These are phyloP conservation scores for Aplosporella prunicola DNA, from an alignment of 2,329 filamentous ascomycete species.

Conservation along the genomic window DNA sequence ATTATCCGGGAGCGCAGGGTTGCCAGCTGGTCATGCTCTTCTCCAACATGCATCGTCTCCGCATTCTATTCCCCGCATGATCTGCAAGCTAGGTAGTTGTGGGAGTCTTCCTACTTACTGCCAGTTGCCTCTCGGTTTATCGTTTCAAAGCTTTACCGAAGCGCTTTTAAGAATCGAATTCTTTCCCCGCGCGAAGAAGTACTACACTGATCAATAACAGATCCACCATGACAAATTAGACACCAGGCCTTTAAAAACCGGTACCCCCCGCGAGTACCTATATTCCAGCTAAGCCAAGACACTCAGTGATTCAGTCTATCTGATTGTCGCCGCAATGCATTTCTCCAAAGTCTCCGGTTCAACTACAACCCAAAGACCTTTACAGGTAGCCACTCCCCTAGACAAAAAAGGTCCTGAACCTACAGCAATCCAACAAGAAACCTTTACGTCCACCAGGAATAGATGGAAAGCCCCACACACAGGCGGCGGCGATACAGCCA, in stretches of 20 bases:
- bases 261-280: neutral
- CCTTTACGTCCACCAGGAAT: neutral
- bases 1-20: no score
- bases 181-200: neutral
- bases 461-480: conserved; percentile 19
- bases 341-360: neutral
- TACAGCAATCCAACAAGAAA: neutral
- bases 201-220: neutral
- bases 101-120: no score
- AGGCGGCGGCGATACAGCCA: conserved; percentile 40
- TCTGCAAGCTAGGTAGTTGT: no score
- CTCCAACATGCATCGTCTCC: no score
- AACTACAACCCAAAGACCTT: neutral
- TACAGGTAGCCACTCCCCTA: neutral
- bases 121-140: neutral
- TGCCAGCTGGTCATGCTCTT: no score
- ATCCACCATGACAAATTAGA: no score
- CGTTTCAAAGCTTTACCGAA: neutral
- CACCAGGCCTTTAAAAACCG: no score
- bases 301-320: neutral
- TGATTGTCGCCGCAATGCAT: neutral
- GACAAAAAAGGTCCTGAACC: neutral
- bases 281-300: neutral
- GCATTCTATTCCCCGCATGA: no score
- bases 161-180: neutral